Evolutionary conservation across 257 asterid genomes (phyloP), one percentile per base, ranked within the genome.

Genomic region (Leptodermis oblonga): DNA sequence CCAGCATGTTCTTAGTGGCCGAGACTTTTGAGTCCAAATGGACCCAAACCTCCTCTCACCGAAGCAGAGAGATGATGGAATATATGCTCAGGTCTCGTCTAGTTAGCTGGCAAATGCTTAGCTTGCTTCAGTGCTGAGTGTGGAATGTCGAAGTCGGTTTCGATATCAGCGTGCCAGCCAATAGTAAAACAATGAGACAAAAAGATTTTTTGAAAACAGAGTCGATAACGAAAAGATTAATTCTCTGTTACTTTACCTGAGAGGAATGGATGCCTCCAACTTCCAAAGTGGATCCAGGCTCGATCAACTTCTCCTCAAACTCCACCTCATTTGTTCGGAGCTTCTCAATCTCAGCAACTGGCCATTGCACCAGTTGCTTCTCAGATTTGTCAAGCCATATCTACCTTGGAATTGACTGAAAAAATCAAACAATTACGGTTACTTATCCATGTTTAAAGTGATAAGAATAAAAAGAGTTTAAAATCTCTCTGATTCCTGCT

Each of bases 1-100:
- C 92, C 15, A 74, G 53, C 71, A 79, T 65, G 71, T 81, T 70
- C 69, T 72, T 65, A 1, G 86, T 66, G 54, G 87, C 86, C 70
- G 82, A 68, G 13, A 78, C 84, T 13, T 78, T 42, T 52, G n/a
- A 85, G 46, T 1, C 90, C 90, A 68, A 85, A 85, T 7, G 92
- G 90, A 48, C 90, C n/a, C n/a, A n/a, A n/a, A n/a, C n/a, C n/a
- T n/a, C n/a, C n/a, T n/a, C n/a, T n/a, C n/a, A n/a, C n/a, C n/a
- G n/a, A n/a, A n/a, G n/a, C n/a, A n/a, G n/a, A n/a, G n/a, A n/a
- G n/a, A n/a, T n/a, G n/a, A n/a, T 86, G 1, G 77, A 52, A 1
- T 71, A 84, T 5, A 75, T 85, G 4, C 56, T 70, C 11, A 80
- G 80, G 59, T 49, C 71, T 62, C 76, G 69, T 33, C 55, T 72